Conservation (phyloP, 495 filamentous ascomycete species). For the Aspergillus conjunctus region DNA sequence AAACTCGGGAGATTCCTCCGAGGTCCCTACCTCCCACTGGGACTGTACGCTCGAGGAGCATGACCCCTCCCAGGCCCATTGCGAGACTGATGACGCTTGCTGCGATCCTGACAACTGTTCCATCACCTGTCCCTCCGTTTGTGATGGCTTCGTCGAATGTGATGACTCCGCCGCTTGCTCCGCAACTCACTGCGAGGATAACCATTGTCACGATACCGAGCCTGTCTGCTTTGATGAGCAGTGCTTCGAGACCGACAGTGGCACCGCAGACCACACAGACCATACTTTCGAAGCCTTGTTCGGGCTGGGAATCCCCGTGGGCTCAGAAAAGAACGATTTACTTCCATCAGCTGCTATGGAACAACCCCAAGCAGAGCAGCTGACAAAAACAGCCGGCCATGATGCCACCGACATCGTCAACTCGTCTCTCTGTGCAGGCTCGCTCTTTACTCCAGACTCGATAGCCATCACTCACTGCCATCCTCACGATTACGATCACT, state of each 20-base stretch:
- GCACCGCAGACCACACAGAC: conserved; percentile 23
- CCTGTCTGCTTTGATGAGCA: conserved; percentile 47
- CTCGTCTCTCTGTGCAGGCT: conserved; percentile 27
- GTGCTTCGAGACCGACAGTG: conserved; percentile 35
- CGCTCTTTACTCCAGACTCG: conserved; percentile 34
- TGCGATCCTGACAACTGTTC: conserved; percentile 50
- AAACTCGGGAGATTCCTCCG: conserved; percentile 27
- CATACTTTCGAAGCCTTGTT: conserved; percentile 42
- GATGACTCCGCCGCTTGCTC: conserved; percentile 46
- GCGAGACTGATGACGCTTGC: conserved; percentile 41
- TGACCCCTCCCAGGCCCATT: conserved; percentile 30
- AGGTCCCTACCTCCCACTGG: conserved; percentile 33
- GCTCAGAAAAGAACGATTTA: conserved; percentile 34
- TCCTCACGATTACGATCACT: conserved; percentile 36
- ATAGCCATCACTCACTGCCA: conserved; percentile 38
- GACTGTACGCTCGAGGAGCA: conserved; percentile 37
- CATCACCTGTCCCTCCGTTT: conserved; percentile 44
- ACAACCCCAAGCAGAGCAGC: conserved; percentile 22
- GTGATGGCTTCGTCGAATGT: conserved; percentile 51
- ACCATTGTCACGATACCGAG: conserved; percentile 35
- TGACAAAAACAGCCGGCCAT: conserved; percentile 28
- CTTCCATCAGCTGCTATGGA: conserved; percentile 30
- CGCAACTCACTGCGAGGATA: conserved; percentile 40
- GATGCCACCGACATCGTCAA: conserved; percentile 23
- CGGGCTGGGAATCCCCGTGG: conserved; percentile 35